These are phyloP conservation scores for Leonotis leonurus DNA, from an alignment of 257 asterid species.

Conservation along the genomic window DNA sequence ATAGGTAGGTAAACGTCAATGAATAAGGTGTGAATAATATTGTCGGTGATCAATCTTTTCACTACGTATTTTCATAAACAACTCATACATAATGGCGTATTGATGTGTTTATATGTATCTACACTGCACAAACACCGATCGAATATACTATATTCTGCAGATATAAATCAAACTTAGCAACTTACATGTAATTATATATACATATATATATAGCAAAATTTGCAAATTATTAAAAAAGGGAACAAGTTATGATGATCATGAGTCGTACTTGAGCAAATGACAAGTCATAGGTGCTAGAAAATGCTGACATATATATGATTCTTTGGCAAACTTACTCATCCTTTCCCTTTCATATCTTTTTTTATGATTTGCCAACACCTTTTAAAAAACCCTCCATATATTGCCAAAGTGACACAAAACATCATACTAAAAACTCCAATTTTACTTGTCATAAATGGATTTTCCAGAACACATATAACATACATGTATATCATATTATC, in stretches of 20 bases:
- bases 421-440: conserved; percentile 34
- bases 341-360: conserved; percentile 21
- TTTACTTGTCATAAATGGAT: conserved; percentile 24
- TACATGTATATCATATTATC: not conserved
- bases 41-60: not conserved
- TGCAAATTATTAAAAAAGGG: not conserved
- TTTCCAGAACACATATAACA: conserved; percentile 4
- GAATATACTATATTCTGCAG: no score
- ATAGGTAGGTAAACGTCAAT: no score
- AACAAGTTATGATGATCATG: not conserved
- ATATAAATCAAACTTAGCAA: no score
- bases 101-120: not conserved
- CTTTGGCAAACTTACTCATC: conserved; percentile 29
- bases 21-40: no score
- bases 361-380: conserved; percentile 41
- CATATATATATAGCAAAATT: not conserved
- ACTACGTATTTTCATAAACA: not conserved
- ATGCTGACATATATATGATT: conserved; percentile 49
- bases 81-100: not conserved
- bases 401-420: conserved; percentile 23
- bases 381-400: not conserved
- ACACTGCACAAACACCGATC: no score
- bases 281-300: conserved; percentile 40
- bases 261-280: conserved; percentile 16
- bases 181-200: no score